Evolutionary conservation across 2,329 filamentous ascomycete genomes (phyloP), one percentile per base, ranked within the genome.

Genomic region (Nemania abortiva): DNA sequence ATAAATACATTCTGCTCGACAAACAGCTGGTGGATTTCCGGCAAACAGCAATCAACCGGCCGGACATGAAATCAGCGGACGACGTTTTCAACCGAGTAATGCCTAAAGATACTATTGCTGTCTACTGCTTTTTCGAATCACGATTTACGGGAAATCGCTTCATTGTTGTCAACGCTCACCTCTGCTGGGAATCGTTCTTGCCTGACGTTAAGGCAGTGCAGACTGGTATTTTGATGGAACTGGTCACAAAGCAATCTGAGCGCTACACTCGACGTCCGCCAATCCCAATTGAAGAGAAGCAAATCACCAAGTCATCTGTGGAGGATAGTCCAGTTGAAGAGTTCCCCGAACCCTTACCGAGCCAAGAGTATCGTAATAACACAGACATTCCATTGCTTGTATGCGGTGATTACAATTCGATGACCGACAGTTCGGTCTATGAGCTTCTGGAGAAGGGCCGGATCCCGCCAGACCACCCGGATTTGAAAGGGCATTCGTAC

Each of bases 71-170:
- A 83, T 93, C 95, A 65, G 94, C 97, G 77, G 93, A 97, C 78
- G 96, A 99, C 77, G 95, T 98, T 66, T 98, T 97, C 87, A 99
- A 99, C 80, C 92, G 96, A 31, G 92, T 99, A 69, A 98, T 98
- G 96, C 95, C 95, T 70, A 94, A 96, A 82, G 96, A 99, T 85
- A 95, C 98, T 79, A 97, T 99, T 80, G 96, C 92, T 18, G 91
- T 97, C 56, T 89, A 97, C 56, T 90, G 92, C 65, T 97, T 98
- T 84, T 89, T 99, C 71, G 96, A 99, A 81, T 98, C 97, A 76
- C 90, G 95, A 45, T 84, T 89, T 69, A 98, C 95, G 0, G 96
- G 96, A n/a, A 91, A 94, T 15, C 91, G 96, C 65, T 84, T 98
- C 77, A 97, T 99, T 71, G 90, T 98, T 42, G 94, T 94, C 74